phyloP scores from a whole-genome alignment of 1,139 yeast genomes.

The Geotrichum fermentans region DNA sequence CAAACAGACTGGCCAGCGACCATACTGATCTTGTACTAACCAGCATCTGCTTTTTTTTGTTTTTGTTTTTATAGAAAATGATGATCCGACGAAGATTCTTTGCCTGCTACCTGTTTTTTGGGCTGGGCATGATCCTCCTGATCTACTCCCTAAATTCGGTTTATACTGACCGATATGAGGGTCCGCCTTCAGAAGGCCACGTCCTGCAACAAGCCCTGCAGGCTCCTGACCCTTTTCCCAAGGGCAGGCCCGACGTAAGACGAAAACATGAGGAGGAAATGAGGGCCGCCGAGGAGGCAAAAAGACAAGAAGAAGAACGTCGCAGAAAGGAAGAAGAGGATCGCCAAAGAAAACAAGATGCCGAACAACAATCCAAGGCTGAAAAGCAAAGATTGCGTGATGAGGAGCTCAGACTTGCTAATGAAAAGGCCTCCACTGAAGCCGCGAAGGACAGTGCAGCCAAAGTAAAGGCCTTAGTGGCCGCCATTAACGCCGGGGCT shows the following conservation, averaged over 20 bases:
- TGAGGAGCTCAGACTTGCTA: background rate
- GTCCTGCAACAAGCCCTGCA: slow-evolving; percentile 15
- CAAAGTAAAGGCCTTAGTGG: background rate
- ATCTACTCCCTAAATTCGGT: slow-evolving; percentile 19
- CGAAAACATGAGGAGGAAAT: slow-evolving; percentile 18
- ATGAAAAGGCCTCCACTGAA: background rate
- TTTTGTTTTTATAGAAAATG: too few species aligned
- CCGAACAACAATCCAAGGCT: background rate
- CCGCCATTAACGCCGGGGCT: background rate
- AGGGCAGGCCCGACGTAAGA: slow-evolving; percentile 21
- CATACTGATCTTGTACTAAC: too few species aligned
- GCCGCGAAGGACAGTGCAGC: background rate
- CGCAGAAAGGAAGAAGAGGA: slow-evolving; percentile 6
- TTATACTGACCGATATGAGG: slow-evolving; percentile 18
- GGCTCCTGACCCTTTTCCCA: slow-evolving; percentile 21
- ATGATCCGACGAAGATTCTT: slow-evolving; percentile 20
- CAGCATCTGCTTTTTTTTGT: too few species aligned
- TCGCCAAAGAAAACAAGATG: slow-evolving; percentile 2
- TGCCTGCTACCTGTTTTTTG: slow-evolving; percentile 18
- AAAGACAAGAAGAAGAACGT: slow-evolving; percentile 1
- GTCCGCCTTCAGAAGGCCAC: slow-evolving; percentile 16
- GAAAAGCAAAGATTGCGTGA: slow-evolving; percentile 4
- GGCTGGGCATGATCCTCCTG: slow-evolving; percentile 16
- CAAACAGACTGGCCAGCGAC: too few species aligned
- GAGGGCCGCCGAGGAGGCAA: slow-evolving; percentile 4